Conservation (phyloP, 1,139 yeast genomes). For the Pichia sp. region DNA sequence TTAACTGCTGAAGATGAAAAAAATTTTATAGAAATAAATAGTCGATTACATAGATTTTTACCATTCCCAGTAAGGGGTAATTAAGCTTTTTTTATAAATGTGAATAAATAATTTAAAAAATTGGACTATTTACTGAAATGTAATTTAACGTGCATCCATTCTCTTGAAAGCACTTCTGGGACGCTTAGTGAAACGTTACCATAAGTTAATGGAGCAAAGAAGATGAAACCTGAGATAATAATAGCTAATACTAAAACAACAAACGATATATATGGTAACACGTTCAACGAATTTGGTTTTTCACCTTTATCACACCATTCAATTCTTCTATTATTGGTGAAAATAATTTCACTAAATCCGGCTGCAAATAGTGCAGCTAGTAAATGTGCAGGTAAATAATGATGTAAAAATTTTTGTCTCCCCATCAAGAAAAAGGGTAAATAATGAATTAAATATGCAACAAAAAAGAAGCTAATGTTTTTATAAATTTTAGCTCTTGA, state of each 20-base stretch:
- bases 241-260: constrained; percentile 39
- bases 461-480: constrained; percentile 75
- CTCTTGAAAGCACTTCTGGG: constrained; percentile 63
- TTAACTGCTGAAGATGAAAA: constrained; percentile 42
- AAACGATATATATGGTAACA: constrained; percentile 29
- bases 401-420: constrained; percentile 91
- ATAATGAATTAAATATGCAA: constrained; percentile 86
- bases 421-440: constrained; percentile 88
- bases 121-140: constrained; percentile 60
- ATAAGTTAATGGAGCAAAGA: constrained; percentile 78
- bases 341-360: constrained; percentile 70
- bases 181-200: constrained; percentile 65
- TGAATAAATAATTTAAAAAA: not conserved
- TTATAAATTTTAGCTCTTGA: constrained; percentile 74
- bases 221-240: constrained; percentile 60
- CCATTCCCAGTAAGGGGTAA: constrained; percentile 53
- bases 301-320: constrained; percentile 25
- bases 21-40: constrained; percentile 50
- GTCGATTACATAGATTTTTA: constrained; percentile 57
- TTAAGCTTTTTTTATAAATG: not conserved
- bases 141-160: constrained; percentile 75
- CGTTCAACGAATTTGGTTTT: constrained; percentile 19
- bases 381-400: constrained; percentile 92
- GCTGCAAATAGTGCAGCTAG: constrained; percentile 82
- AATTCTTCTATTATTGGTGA: constrained; percentile 49